Conservation (phyloP, 2,329 filamentous ascomycete genomes). For the Conoideocrella luteorostrata region DNA sequence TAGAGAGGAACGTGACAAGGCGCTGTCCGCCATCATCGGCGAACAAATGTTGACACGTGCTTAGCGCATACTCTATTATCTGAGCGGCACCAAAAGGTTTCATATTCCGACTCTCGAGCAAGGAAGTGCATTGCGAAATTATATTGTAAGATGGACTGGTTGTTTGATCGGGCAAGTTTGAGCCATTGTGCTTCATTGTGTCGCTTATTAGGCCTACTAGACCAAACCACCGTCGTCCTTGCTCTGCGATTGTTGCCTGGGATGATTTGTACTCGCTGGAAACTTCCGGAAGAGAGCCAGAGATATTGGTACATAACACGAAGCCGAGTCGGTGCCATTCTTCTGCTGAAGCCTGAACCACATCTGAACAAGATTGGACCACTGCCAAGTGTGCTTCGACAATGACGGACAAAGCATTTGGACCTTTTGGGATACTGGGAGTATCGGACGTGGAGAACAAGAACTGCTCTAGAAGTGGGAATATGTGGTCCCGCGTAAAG, state of each 20-base stretch:
- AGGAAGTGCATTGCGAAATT: constrained; percentile 29
- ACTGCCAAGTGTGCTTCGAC: constrained; percentile 42
- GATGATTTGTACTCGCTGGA: constrained; percentile 70
- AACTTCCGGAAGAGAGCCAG: constrained; percentile 72
- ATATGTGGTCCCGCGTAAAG: constrained; percentile 44
- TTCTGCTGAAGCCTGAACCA: constrained; percentile 43
- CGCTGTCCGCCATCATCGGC: constrained; percentile 20
- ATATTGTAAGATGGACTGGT: constrained; percentile 21
- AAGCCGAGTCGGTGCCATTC: constrained; percentile 60
- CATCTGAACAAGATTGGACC: constrained; percentile 31
- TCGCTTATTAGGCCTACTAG: constrained; percentile 43
- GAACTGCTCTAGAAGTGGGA: constrained; percentile 50
- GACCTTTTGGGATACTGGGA: constrained; percentile 23
- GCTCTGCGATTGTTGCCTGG: constrained; percentile 60
- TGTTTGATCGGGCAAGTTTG: constrained; percentile 22
- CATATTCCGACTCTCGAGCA: constrained; percentile 45
- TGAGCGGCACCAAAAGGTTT: constrained; percentile 51
- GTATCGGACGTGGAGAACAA: constrained; percentile 39
- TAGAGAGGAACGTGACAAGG: constrained; percentile 37
- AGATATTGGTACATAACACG: constrained; percentile 59
- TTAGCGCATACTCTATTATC: constrained; percentile 33
- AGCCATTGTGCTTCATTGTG: constrained; percentile 18
- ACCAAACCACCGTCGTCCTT: constrained; percentile 62
- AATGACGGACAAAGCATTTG: constrained; percentile 32
- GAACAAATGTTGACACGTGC: constrained; percentile 36